These are phyloP conservation scores for Cercospora berteroae DNA, from an alignment of 2,329 filamentous ascomycete species.

Conservation along the genomic window DNA sequence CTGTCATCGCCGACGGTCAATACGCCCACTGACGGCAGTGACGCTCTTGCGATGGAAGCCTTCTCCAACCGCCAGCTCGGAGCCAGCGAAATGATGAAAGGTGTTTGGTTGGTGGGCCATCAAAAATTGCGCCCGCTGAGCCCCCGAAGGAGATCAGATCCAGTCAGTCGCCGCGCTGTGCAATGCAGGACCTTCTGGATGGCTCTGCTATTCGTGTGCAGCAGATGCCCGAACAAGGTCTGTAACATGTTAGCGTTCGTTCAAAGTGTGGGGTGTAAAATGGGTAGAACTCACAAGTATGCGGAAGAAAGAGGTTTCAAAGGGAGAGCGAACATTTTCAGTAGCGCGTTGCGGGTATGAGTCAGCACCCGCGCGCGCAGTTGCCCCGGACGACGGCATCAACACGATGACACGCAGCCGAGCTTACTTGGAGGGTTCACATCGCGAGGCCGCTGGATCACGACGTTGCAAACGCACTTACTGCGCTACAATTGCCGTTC, in stretches of 20 bases:
- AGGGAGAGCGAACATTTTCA: neutral
- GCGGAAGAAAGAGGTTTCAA: neutral
- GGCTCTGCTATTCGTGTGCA: neutral
- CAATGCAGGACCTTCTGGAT: conserved; percentile 9
- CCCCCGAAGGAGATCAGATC: conserved; percentile 13
- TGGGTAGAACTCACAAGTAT: neutral
- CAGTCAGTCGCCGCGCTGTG: conserved; percentile 10
- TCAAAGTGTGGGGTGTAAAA: too few species aligned
- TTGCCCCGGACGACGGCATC: neutral
- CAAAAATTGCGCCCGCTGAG: conserved; percentile 12
- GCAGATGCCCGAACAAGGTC: conserved; percentile 1
- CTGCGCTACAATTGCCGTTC: conserved; percentile 10
- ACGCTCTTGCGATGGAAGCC: neutral
- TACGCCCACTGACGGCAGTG: too few species aligned
- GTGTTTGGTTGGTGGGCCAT: neutral
- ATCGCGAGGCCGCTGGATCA: neutral
- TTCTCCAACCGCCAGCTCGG: neutral
- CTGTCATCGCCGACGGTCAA: too few species aligned
- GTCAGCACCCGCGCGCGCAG: neutral
- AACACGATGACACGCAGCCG: neutral
- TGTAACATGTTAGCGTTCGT: too few species aligned
- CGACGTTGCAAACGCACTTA: conserved; percentile 11
- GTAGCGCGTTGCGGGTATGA: neutral
- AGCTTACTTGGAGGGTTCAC: neutral
- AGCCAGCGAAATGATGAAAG: neutral